Evolutionary conservation across 306 rosid genomes (phyloP).

Genomic region (Mucuna pruriens): DNA sequence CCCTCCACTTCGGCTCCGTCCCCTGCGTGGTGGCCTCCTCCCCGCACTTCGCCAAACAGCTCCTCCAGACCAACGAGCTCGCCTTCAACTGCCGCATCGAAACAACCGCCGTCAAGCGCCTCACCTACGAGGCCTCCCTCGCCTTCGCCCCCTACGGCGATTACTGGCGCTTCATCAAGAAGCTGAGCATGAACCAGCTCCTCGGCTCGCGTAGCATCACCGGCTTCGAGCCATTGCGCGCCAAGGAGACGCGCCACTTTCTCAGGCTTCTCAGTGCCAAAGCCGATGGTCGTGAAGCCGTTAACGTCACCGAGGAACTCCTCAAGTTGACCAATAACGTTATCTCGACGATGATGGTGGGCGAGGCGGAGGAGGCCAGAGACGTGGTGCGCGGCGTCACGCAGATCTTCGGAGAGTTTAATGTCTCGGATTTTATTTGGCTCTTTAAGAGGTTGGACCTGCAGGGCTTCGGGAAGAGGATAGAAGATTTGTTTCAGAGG

Average conservation of each 20-base stretch:
- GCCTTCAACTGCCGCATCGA: conserved; percentile 7
- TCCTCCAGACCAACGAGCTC: conserved; percentile 45
- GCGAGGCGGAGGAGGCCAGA: conserved; percentile 43
- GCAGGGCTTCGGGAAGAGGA: conserved; percentile 49
- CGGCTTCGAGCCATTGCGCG: conserved; percentile 15
- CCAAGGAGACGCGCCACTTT: conserved; percentile 22
- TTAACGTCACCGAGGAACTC: conserved; percentile 38
- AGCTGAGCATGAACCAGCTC: conserved; percentile 36
- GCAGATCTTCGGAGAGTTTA: conserved; percentile 6
- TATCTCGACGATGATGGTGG: conserved; percentile 46
- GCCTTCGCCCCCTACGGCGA: conserved; percentile 49
- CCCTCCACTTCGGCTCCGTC: conserved; percentile 44
- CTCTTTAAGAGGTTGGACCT: conserved; percentile 36
- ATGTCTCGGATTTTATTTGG: conserved; percentile 8
- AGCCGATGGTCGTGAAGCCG: conserved; percentile 5
- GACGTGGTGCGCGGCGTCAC: conserved; percentile 39
- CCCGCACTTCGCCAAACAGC: conserved; percentile 29
- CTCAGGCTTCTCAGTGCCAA: conserved; percentile 19
- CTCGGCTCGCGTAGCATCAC: conserved; percentile 24
- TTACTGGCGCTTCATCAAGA: conserved; percentile 46
- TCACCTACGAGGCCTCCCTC: conserved; percentile 40
- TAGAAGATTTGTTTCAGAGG: conserved; percentile 33
- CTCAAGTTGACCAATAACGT: conserved; percentile 39
- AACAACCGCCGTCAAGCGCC: conserved; percentile 16
- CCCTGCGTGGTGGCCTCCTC: conserved; percentile 38